phyloP scores from a whole-genome alignment of 805 yeast species.

The Candida awuae region DNA sequence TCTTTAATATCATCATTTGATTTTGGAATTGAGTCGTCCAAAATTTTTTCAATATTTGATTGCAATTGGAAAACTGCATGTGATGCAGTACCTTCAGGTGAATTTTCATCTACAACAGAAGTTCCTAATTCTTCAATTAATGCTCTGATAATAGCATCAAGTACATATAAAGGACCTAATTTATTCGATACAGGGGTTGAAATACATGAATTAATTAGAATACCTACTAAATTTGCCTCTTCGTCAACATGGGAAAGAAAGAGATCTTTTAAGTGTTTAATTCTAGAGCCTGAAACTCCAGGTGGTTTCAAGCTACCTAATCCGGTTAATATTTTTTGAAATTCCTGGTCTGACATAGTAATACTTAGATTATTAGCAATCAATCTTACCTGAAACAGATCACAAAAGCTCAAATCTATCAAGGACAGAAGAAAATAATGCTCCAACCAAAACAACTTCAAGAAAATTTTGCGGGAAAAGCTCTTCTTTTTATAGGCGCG shows the following conservation, averaged over 20 bases:
- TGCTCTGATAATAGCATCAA: conserved; percentile 87
- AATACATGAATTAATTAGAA: conserved; percentile 59
- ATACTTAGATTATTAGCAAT: conserved; percentile 14
- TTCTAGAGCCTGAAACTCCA: conserved; percentile 94
- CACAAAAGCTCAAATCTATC: no score
- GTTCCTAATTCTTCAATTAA: conserved; percentile 56
- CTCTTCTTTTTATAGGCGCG: background rate
- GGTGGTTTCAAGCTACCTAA: conserved; percentile 61
- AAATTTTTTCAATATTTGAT: conserved; percentile 51
- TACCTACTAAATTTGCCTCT: conserved; percentile 45
- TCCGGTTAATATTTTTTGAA: conserved; percentile 42
- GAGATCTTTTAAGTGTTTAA: conserved; percentile 71
- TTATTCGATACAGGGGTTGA: conserved; percentile 73
- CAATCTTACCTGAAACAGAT: no score
- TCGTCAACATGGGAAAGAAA: conserved; percentile 57
- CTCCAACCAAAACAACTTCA: no score
- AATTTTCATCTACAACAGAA: conserved; percentile 34
- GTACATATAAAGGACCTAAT: conserved; percentile 82
- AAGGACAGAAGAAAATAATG: no score
- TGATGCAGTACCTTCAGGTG: conserved; percentile 65
- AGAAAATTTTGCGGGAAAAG: background rate
- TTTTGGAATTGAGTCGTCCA: conserved; percentile 55
- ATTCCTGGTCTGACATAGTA: conserved; percentile 36
- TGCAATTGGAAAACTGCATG: conserved; percentile 64
- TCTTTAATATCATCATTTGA: conserved; percentile 50